These are phyloP conservation scores for Bisporella sp. DNA, from an alignment of 2,329 filamentous ascomycete genomes.

Conservation along the genomic window DNA sequence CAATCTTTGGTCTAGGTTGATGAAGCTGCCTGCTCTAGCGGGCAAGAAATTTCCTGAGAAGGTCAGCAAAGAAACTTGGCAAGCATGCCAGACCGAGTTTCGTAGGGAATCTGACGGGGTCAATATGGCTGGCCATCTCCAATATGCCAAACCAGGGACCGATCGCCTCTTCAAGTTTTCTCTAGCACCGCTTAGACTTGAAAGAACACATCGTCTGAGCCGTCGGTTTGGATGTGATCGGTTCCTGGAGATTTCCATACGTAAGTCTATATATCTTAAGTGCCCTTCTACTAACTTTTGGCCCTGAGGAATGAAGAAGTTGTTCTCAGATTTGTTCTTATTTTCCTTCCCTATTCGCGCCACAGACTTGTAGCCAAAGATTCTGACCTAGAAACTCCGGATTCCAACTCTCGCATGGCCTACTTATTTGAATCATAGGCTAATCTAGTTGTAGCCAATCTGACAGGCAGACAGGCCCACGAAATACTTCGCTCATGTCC, in stretches of 20 bases:
- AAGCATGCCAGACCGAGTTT: conserved; percentile 9
- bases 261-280: neutral
- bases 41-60: conserved; percentile 42
- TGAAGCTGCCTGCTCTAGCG: conserved; percentile 32
- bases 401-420: neutral
- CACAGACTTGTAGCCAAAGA: neutral
- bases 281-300: neutral
- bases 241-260: conserved; percentile 49
- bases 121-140: conserved; percentile 36
- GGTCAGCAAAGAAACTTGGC: conserved; percentile 39
- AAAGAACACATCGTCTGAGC: conserved; percentile 42
- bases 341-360: too few relatives aligned
- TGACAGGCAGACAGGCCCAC: conserved; percentile 23
- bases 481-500: conserved; percentile 24
- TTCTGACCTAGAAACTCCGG: neutral
- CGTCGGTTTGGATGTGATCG: conserved; percentile 52
- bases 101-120: conserved; percentile 34
- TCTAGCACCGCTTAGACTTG: conserved; percentile 41
- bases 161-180: conserved; percentile 37
- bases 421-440: neutral
- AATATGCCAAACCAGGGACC: conserved; percentile 26
- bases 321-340: too few relatives aligned
- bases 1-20: conserved; percentile 36
- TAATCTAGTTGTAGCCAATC: conserved; percentile 26
- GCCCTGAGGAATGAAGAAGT: too few relatives aligned